Percentiles rank a stretch among this genome's conserved stretches.
Evolutionary conservation across 2,329 filamentous ascomycete genomes (phyloP).

Genomic region (Neurospora sp.): DNA sequence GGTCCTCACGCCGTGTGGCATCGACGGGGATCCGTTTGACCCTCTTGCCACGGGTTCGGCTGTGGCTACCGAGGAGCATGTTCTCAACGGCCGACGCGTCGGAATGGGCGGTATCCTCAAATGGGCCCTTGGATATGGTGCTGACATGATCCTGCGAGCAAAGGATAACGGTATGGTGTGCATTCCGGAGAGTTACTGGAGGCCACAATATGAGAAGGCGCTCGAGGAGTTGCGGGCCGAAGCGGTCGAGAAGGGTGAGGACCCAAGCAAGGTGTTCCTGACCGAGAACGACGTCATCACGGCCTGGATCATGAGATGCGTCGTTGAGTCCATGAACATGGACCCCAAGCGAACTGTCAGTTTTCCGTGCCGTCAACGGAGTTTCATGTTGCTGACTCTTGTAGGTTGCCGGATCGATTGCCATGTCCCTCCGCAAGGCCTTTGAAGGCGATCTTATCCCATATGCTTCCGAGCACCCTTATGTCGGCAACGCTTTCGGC

Average conservation of each 20-base stretch:
- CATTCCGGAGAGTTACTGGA: constrained; percentile 23
- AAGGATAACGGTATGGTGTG: constrained; percentile 28
- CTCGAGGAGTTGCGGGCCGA: constrained; percentile 10
- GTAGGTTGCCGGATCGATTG: constrained; percentile 16
- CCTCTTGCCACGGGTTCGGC: constrained; percentile 15
- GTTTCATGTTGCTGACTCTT: neutral
- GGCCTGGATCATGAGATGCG: constrained; percentile 23
- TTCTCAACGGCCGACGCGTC: constrained; percentile 13
- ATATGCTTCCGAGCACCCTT: constrained; percentile 15
- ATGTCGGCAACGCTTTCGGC: constrained; percentile 23
- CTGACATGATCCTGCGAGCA: constrained; percentile 17
- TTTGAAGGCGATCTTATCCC: constrained; percentile 14
- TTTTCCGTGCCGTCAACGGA: neutral
- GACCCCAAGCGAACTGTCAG: constrained; percentile 8
- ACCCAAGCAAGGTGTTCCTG: constrained; percentile 22
- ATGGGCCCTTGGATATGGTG: constrained; percentile 22
- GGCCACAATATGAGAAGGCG: constrained; percentile 17
- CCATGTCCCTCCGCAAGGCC: constrained; percentile 22
- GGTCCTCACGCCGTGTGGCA: constrained; percentile 21
- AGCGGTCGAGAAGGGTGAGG: constrained; percentile 10
- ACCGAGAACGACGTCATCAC: constrained; percentile 28
- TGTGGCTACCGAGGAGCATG: constrained; percentile 14
- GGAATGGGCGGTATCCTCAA: constrained; percentile 14
- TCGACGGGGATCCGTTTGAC: constrained; percentile 24
- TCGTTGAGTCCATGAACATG: constrained; percentile 8